Evolutionary conservation across 805 yeast genomes (phyloP), one percentile per base, ranked within the genome.

Genomic region (Candida ascalaphidarum): DNA sequence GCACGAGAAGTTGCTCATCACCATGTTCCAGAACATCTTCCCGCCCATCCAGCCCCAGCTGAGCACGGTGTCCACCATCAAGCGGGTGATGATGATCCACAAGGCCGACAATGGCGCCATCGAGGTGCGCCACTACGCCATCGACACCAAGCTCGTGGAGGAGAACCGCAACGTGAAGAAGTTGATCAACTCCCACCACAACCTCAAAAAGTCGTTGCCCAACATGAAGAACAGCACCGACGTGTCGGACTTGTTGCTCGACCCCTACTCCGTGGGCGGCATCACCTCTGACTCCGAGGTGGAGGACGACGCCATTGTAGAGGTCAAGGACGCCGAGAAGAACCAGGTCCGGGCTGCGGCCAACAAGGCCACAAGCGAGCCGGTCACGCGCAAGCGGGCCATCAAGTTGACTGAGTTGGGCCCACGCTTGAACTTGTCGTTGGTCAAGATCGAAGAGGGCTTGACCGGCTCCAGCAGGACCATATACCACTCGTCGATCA

Each of bases 11-110:
- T 66, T 89, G 36, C 52, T 86, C 32, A 75, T 94, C 17, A 83
- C 96, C 3, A 77, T 86, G 62, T 84, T 92, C 60, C 98, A 92
- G 58, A 86, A 85, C 58, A 76, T 92, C 74, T 84, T 89, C 54
- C 99, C 98, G 5, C 84, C 98, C 13, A 79, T 92, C 40, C 80
- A 85, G 34, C 96, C 96, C 3, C 84, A 84, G 39, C 58, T 64
- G 32, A 81, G 94, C 12, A 77, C 77, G 39, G 78, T 92, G 19
- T 61, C 64, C 25, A 62, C 81, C 1, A 86, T 92, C 30, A 80
- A 76, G 44, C 70, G 98, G 46, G 97, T 92, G 13, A 61, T 92
- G 44, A 69, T 92, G 72, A 59, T 92, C 31, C 79, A 81, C 51
- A 81, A 77, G 46, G 81, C 77, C 46, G 76, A 71, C 33, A 73